phyloP scores from a whole-genome alignment of 2,329 filamentous ascomycete genomes.

The Colletotrichum tanaceti region DNA sequence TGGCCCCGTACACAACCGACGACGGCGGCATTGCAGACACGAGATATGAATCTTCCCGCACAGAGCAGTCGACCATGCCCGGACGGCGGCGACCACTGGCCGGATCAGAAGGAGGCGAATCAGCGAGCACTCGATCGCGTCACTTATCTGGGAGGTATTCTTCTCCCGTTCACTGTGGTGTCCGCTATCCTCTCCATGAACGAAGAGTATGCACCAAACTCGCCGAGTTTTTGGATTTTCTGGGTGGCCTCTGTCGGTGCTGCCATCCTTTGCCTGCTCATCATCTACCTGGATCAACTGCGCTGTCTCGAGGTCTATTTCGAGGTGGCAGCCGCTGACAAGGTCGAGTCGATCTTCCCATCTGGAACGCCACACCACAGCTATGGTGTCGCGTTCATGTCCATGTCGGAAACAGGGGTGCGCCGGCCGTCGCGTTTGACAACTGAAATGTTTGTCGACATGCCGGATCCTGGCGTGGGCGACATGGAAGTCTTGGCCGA shows the following conservation, averaged over 20 bases:
- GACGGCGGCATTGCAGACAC: conserved; percentile 22
- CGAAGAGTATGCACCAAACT: conserved; percentile 57
- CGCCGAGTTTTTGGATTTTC: conserved; percentile 59
- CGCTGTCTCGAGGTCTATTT: conserved; percentile 60
- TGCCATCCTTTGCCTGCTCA: conserved; percentile 51
- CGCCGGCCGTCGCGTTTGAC: conserved; percentile 29
- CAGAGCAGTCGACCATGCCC: background rate
- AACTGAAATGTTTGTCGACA: conserved; percentile 40
- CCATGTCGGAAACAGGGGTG: conserved; percentile 47
- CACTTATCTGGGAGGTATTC: conserved; percentile 61
- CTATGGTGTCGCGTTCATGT: conserved; percentile 3
- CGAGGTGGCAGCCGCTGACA: conserved; percentile 51
- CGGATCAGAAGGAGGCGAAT: conserved; percentile 47
- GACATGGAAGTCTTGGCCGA: conserved; percentile 41
- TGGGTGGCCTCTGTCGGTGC: conserved; percentile 58
- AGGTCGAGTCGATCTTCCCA: conserved; percentile 39
- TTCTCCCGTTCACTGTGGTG: conserved; percentile 61
- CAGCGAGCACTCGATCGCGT: conserved; percentile 59
- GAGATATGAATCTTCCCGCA: conserved; percentile 8
- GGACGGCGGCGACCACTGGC: background rate
- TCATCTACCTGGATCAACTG: conserved; percentile 63
- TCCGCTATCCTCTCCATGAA: conserved; percentile 61
- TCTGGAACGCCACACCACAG: background rate
- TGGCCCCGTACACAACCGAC: conserved; percentile 39
- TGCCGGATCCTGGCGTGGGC: conserved; percentile 30